Conservation (phyloP, 352 stramenopile genomes). For the Pythium scleroteichum region DNA sequence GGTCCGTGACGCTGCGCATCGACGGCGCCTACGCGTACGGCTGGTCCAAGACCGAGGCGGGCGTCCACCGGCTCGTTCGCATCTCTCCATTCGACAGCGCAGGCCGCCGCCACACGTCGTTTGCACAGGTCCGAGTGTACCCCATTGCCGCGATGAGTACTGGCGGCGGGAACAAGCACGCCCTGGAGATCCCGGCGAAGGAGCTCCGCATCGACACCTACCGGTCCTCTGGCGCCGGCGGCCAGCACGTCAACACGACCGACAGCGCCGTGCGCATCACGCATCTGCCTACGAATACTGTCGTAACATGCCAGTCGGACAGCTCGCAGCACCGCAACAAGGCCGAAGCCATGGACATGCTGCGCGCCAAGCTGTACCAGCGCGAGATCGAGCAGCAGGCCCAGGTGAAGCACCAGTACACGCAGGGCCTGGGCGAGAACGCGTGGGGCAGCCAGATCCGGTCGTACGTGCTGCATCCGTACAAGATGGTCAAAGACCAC, state of each 20-base stretch:
- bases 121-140: constrained; percentile 88
- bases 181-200: constrained; percentile 60
- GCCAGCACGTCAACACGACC: constrained; percentile 98
- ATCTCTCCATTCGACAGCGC: constrained; percentile 95
- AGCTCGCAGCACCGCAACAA: constrained; percentile 95
- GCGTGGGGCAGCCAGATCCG: constrained; percentile 92
- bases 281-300: constrained; percentile 93
- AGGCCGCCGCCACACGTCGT: constrained; percentile 93
- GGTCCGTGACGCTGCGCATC: constrained; percentile 56
- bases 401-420: constrained; percentile 46
- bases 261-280: constrained; percentile 96
- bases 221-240: constrained; percentile 90
- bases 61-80: constrained; percentile 94
- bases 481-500: constrained; percentile 98
- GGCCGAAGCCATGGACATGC: constrained; percentile 88
- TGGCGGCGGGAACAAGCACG: constrained; percentile 25
- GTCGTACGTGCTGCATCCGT: constrained; percentile 97
- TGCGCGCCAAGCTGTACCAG: constrained; percentile 72
- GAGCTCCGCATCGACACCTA: constrained; percentile 96
- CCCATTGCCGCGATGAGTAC: constrained; percentile 43
- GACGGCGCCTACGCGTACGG: constrained; percentile 89
- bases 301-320: constrained; percentile 94
- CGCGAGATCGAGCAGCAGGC: constrained; percentile 62
- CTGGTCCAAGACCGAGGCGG: constrained; percentile 93
- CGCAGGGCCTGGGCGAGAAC: constrained; percentile 73